A percentile compares a stretch with the other conserved stretches of the same genome.
phyloP scores from a whole-genome alignment of 2,329 filamentous ascomycete genomes.

The Chaetomium sp. region DNA sequence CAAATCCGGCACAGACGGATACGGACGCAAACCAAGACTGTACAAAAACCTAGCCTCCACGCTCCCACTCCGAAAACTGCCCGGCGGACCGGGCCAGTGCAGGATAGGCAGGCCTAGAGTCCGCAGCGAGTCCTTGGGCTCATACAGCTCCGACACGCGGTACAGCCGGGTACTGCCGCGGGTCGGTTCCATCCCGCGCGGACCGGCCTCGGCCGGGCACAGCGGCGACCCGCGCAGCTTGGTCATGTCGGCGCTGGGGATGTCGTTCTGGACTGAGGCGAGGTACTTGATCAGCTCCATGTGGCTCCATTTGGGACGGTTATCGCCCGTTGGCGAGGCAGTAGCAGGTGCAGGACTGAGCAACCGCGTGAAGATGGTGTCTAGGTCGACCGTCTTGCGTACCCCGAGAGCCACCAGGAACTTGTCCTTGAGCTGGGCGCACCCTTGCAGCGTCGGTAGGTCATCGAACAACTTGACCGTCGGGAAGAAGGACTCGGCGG shows the following conservation, averaged over 20 bases:
- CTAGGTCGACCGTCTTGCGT: slow-evolving; percentile 89
- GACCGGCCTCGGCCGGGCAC: slow-evolving; percentile 67
- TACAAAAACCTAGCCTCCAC: slow-evolving; percentile 69
- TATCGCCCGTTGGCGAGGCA: slow-evolving; percentile 35
- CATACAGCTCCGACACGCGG: slow-evolving; percentile 72
- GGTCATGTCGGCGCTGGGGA: slow-evolving; percentile 73
- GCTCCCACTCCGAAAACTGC: slow-evolving; percentile 57
- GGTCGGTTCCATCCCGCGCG: slow-evolving; percentile 47
- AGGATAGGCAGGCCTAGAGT: slow-evolving; percentile 67
- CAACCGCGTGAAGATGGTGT: slow-evolving; percentile 84
- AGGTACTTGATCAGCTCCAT: slow-evolving; percentile 93
- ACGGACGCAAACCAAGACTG: slow-evolving; percentile 64
- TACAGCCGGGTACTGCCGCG: slow-evolving; percentile 52
- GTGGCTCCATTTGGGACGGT: slow-evolving; percentile 72
- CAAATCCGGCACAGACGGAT: slow-evolving; percentile 66
- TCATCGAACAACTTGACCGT: slow-evolving; percentile 95
- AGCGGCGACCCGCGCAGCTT: slow-evolving; percentile 73
- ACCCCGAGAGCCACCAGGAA: slow-evolving; percentile 79
- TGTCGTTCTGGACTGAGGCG: slow-evolving; percentile 81
- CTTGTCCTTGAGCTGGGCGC: slow-evolving; percentile 82
- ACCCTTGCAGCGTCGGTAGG: slow-evolving; percentile 69
- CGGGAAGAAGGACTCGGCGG: slow-evolving; percentile 82
- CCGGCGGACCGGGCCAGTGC: slow-evolving; percentile 67
- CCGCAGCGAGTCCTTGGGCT: slow-evolving; percentile 66
- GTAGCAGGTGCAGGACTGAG: slow-evolving; percentile 53